phyloP scores from a whole-genome alignment of 345 rosid species.

The Eucalyptus erythrocorys region DNA sequence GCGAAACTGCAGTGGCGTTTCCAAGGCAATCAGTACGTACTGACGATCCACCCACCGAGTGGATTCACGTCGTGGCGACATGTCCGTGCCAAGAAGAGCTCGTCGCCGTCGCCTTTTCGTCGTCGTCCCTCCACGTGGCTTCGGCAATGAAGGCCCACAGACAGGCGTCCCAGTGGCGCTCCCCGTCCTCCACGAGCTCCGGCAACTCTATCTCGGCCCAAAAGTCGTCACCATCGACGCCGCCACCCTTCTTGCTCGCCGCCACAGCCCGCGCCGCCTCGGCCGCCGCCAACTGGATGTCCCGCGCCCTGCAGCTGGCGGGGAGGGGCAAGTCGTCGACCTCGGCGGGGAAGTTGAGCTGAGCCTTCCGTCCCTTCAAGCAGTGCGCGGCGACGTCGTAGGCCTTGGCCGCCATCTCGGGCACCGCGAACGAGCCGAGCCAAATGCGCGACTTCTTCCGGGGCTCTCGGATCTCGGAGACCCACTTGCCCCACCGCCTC shows the following conservation, averaged over 20 bases:
- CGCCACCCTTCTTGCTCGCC: neutral
- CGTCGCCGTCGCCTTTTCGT: neutral
- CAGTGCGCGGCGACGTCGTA: conserved; percentile 76
- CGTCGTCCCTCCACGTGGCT: neutral
- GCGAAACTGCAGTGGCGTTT: neutral
- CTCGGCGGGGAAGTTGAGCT: conserved; percentile 70
- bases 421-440: conserved; percentile 74
- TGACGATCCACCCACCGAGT: neutral
- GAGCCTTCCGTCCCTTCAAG: conserved; percentile 67
- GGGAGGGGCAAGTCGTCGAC: conserved; percentile 51
- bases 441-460: conserved; percentile 77
- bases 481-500: conserved; percentile 92
- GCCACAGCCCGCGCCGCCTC: conserved; percentile 41
- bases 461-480: conserved; percentile 85
- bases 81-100: neutral
- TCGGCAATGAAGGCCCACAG: neutral
- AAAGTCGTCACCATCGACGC: conserved; percentile 30
- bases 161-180: neutral
- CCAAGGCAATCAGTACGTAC: neutral
- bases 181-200: neutral
- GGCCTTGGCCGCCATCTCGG: conserved; percentile 90
- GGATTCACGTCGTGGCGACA: neutral
- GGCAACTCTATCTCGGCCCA: conserved; percentile 21
- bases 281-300: conserved; percentile 71
- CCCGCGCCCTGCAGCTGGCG: conserved; percentile 45